Percentiles rank a stretch among this genome's conserved stretches.
Conservation (phyloP, 2,329 filamentous ascomycete species). For the Dactylonectria estremocensis region DNA sequence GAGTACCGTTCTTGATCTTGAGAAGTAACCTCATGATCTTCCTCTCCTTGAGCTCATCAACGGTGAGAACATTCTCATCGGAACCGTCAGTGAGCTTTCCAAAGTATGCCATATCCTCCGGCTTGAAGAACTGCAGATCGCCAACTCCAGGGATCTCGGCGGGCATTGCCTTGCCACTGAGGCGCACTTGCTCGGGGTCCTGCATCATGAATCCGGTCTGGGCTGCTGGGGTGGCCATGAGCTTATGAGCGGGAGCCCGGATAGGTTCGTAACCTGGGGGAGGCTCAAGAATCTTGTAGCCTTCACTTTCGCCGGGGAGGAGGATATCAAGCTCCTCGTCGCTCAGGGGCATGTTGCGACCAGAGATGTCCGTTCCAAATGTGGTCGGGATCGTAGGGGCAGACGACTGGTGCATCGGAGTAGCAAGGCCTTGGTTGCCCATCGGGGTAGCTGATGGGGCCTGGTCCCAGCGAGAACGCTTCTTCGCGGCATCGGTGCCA, state of each 20-base stretch:
- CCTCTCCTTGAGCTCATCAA: conserved; percentile 96
- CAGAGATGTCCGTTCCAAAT: conserved; percentile 87
- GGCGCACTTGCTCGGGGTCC: conserved; percentile 86
- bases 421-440: conserved; percentile 81
- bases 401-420: conserved; percentile 82
- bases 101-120: conserved; percentile 99
- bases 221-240: conserved; percentile 81
- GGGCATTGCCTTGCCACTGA: conserved; percentile 90
- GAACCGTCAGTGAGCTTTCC: conserved; percentile 95
- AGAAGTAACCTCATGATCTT: conserved; percentile 98
- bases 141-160: conserved; percentile 97
- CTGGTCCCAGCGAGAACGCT: conserved; percentile 93
- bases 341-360: conserved; percentile 85
- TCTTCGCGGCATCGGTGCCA: conserved; percentile 75
- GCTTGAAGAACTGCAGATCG: conserved; percentile 97
- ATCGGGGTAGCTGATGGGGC: conserved; percentile 86
- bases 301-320: conserved; percentile 88
- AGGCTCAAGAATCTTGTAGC: conserved; percentile 92
- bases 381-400: conserved; percentile 66
- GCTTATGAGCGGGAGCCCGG: conserved; percentile 81
- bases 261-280: conserved; percentile 93
- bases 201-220: conserved; percentile 96
- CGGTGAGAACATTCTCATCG: conserved; percentile 91
- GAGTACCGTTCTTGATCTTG: conserved; percentile 99
- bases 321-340: conserved; percentile 96